phyloP scores from a whole-genome alignment of 169 alveolate genomes.

The Perkinsus olseni region DNA sequence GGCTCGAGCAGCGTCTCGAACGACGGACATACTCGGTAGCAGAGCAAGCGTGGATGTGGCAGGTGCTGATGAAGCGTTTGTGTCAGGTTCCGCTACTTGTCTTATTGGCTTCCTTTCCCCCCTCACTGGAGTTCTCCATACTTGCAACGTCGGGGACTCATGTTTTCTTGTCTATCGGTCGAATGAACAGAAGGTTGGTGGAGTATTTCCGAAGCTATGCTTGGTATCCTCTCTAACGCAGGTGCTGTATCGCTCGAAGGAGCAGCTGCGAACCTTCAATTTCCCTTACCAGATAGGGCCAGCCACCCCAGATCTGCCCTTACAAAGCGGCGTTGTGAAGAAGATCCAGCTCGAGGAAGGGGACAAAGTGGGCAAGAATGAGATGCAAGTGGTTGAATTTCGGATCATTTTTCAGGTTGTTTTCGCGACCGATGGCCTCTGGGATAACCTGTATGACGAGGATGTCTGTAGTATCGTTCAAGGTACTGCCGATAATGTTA shows the following conservation, averaged over 20 bases:
- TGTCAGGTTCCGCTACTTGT: not conserved
- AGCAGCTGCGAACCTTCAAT: not conserved
- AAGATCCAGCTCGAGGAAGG: not conserved
- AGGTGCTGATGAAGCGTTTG: not conserved
- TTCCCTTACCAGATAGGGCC: not conserved
- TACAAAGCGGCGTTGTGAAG: not conserved
- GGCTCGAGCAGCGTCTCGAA: not conserved
- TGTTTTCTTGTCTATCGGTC: not conserved
- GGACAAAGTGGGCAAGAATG: not conserved
- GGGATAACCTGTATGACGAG: not conserved
- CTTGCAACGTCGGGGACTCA: not conserved
- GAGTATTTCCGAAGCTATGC: no score
- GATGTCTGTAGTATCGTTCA: not conserved
- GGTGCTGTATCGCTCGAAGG: no score
- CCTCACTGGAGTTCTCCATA: not conserved
- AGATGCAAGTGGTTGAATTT: not conserved
- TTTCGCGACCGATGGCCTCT: not conserved
- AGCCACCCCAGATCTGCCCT: not conserved
- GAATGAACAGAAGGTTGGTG: not conserved
- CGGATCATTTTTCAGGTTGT: not conserved
- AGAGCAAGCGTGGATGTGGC: not conserved
- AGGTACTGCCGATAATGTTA: not conserved
- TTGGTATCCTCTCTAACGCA: no score
- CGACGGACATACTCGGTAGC: not conserved
- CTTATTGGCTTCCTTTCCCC: not conserved